Evolutionary conservation across 2,329 filamentous ascomycete genomes (phyloP).

Genomic region (Clarireedia monteithiana): DNA sequence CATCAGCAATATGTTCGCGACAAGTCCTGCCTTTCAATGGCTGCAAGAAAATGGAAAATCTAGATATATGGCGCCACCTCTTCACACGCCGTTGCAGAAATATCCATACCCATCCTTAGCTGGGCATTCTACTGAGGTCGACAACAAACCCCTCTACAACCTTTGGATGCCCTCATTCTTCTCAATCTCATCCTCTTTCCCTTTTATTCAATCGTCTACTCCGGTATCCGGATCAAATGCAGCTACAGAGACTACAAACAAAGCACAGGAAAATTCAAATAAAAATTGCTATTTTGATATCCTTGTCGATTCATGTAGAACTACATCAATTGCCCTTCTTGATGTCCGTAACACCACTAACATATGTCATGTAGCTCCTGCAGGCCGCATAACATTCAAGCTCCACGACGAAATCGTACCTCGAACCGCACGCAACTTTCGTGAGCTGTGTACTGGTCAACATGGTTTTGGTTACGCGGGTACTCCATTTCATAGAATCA

Average conservation of each 20-base stretch:
- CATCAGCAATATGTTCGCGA: not conserved
- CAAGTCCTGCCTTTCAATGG: constrained; percentile 1
- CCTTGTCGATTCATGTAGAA: not conserved
- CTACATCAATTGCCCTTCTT: not conserved
- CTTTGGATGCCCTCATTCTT: constrained; percentile 3
- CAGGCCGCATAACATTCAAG: constrained; percentile 80
- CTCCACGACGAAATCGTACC: constrained; percentile 74
- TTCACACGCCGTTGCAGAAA: not conserved
- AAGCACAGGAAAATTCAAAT: not conserved
- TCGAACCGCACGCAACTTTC: constrained; percentile 96
- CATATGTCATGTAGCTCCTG: not conserved
- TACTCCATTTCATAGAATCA: constrained; percentile 87
- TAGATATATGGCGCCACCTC: not conserved
- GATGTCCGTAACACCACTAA: too few species aligned
- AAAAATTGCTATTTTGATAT: constrained; percentile 7
- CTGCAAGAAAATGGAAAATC: not conserved
- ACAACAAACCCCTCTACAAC: constrained; percentile 1
- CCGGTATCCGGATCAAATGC: not conserved
- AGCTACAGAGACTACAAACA: not conserved
- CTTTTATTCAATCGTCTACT: not conserved
- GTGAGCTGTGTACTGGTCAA: constrained; percentile 76
- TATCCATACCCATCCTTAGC: not conserved
- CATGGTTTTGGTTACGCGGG: constrained; percentile 77
- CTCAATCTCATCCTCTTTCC: not conserved
- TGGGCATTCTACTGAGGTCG: not conserved